Evolutionary conservation across 805 yeast genomes (phyloP), one percentile per base, ranked within the genome.

Genomic region (Jamesozyma spencerorum): DNA sequence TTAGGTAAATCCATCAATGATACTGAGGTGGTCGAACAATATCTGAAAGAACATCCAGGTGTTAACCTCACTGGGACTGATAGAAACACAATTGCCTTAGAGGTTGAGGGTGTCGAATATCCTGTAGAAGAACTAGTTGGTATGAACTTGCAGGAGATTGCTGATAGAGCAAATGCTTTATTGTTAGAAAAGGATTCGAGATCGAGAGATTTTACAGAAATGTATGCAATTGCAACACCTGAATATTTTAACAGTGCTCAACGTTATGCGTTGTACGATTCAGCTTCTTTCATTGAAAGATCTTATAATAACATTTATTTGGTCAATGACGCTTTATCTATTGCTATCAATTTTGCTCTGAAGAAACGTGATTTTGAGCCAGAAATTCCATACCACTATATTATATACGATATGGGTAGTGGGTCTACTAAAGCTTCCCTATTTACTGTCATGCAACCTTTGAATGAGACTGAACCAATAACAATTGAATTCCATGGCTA

Each of bases 281-380:
- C 88, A 3, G 83, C 74, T 70, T 37, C 69, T 83, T 38, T 53
- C 26, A 43, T 56, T 2, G 84, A 94, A 2, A 84, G 81, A 18
- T 63, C 79, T 44, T 66, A 73, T 34, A 74, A 79, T 43, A 40
- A 57, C 2, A 77, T 80, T 2, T 22, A 22, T 22, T 66, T 90
- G 40, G 83, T 88, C 2, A 88, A 84, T 54, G 97, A 90, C 58
- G 97, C 96, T 13, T 64, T 85, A n/a, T 92, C 97, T 2, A 86
- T 85, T 13, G 95, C 94, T 1, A 63, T 85, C 34, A 85, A 86
- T 54, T 88, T 77, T 58, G 85, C 85, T 1, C 45, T 55, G n/a
- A 58, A 54, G 34, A 52, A 52, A 18, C 42, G 55, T 15, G 47
- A 51, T 33, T 50, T 55, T 37, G 42, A 49, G 8, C 41, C 48